Evolutionary conservation across 2,329 filamentous ascomycete genomes (phyloP).

Genomic region (Pseudogymnoascus sp.): DNA sequence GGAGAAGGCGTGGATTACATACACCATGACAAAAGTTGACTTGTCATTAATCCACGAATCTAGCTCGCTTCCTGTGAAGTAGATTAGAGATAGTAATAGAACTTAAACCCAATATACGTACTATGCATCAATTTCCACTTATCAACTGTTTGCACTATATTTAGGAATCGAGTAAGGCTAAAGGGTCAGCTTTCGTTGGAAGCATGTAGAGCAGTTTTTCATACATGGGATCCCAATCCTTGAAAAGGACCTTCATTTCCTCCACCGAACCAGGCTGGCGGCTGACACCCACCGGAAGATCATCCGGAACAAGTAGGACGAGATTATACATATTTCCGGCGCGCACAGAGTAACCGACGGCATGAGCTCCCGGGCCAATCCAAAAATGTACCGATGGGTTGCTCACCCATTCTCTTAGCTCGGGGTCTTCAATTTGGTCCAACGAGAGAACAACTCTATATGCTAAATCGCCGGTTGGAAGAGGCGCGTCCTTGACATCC

Average conservation of each 20-base stretch:
- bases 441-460: slow-evolving; percentile 39
- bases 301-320: slow-evolving; percentile 35
- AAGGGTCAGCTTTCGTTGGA: slow-evolving; percentile 29
- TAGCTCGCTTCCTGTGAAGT: background rate
- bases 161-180: slow-evolving; percentile 49
- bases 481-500: slow-evolving; percentile 37
- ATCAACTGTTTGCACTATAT: slow-evolving; percentile 38
- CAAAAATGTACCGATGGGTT: slow-evolving; percentile 39
- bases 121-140: background rate
- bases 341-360: slow-evolving; percentile 39
- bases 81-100: background rate
- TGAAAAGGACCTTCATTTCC: slow-evolving; percentile 35
- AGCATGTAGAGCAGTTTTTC: background rate
- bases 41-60: slow-evolving; percentile 43
- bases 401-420: slow-evolving; percentile 31
- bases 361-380: slow-evolving; percentile 41
- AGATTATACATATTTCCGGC: slow-evolving; percentile 38
- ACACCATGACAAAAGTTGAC: slow-evolving; percentile 48
- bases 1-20: slow-evolving; percentile 49
- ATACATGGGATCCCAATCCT: slow-evolving; percentile 34
- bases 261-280: slow-evolving; percentile 32
- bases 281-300: slow-evolving; percentile 27
- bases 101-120: background rate
- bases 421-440: slow-evolving; percentile 34
- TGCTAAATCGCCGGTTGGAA: slow-evolving; percentile 38